Evolutionary conservation across 352 stramenopile genomes (phyloP), one percentile per base, ranked within the genome.

Genomic region (Phytophthora sp.): DNA sequence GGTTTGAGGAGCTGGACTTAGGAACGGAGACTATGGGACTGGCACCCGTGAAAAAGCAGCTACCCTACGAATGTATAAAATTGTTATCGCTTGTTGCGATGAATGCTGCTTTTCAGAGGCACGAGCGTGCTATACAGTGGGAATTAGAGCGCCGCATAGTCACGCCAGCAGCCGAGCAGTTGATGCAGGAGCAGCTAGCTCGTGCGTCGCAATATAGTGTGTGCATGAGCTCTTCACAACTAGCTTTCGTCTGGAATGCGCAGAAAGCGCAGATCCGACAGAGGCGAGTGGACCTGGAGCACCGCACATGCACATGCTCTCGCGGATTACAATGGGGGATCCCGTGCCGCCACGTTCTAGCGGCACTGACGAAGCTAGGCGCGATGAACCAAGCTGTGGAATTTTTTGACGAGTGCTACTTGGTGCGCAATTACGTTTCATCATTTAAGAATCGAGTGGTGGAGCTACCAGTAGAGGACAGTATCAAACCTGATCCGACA

Each of bases 371-470:
- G 38, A 77, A 81, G 54, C 37, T 79, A 4, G 66, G 64, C 10
- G 49, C 41, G 8, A 57, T 79, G 32, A 54, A 42, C 17, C 70
- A 73, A 24, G 61, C 68, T 2, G 56, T 76, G 30, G 70, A 85
- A 7, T 83, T 69, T 42, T 85, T 85, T 41, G 73, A 85, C 39
- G 74, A 83, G 46, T 81, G 73, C 48, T 83, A 79, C 43, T 53
- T 76, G 12, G 74, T 83, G 37, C 64, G 62, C 38, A 82, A 76
- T 32, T 85, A 76, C 48, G 57, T 72, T 5, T 70, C 59, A 5
- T 72, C 74, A 5, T 79, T 79, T 52, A 77, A 81, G 31, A 62
- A 60, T 12, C 67, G 71, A 30, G 42, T 64, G 28, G 41, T 85
- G 24, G 70, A 85, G 41, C 71, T 85, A 8, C 76, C 76, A 4